Evolutionary conservation across 805 yeast genomes (phyloP), one percentile per base, ranked within the genome.

Genomic region (Alloascoidea africana): DNA sequence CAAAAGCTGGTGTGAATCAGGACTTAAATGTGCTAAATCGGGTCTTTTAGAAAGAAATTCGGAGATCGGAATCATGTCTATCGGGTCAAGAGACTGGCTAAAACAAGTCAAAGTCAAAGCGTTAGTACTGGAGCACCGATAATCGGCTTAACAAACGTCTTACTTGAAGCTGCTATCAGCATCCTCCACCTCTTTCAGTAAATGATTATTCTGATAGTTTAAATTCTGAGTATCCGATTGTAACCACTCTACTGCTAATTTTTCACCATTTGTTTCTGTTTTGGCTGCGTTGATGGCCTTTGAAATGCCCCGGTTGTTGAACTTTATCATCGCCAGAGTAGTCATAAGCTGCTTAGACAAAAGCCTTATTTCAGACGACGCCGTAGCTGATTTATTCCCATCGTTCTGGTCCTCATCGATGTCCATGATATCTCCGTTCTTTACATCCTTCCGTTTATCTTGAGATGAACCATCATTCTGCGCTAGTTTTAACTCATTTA

Each of bases 1-100:
- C n/a, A 23, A n/a, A 8, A 23, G n/a, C 30, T 23, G 30, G n/a
- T 23, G 30, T n/a, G 30, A 23, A 23, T 23, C n/a, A n/a, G 30
- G 8, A 8, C 13, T 8, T 8, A 23, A n/a, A 23, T 23, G 13
- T 8, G 13, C n/a, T 8, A 23, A 23, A 23, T 23, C n/a, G 8
- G 30, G 30, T 8, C n/a, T 8, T 23, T 23, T 23, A 8, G 30
- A 8, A 8, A 23, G n/a, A 23, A 23, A 23, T 23, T n/a, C 13
- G n/a, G 8, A 8, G 13, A 23, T 8, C n/a, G 30, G 30, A 23
- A 23, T 23, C 8, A 23, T 8, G 13, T 23, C 30, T n/a, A 23
- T 8, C 13, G 30, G 8, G 8, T 23, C 30, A n/a, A 23, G 30
- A 8, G 30, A 23, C n/a, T n/a, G n/a, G n/a, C n/a, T n/a, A n/a